phyloP scores from a whole-genome alignment of 1,284 basidiomycete species.

The Cryptococcus wingfieldii region DNA sequence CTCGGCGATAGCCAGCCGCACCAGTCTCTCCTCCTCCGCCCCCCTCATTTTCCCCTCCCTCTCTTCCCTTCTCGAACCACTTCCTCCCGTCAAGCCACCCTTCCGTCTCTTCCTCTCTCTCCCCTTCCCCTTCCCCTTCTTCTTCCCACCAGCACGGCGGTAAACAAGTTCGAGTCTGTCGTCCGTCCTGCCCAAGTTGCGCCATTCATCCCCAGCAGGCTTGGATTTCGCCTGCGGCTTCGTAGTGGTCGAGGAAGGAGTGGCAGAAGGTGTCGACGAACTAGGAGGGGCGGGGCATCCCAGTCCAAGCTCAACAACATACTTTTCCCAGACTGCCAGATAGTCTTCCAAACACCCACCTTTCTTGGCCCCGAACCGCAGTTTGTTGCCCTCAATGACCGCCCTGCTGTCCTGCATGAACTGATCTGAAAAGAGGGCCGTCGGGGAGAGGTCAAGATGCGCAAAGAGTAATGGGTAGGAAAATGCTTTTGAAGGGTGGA shows the following conservation, averaged over 20 bases:
- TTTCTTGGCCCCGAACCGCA: conserved; percentile 23
- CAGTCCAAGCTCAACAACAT: conserved; percentile 41
- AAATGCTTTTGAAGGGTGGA: conserved; percentile 17
- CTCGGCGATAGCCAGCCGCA: conserved; percentile 29
- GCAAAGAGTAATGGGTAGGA: conserved; percentile 51
- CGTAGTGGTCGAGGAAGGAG: neutral
- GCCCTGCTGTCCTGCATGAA: conserved; percentile 58
- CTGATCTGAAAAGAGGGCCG: conserved; percentile 53
- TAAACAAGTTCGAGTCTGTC: conserved; percentile 47
- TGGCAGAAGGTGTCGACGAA: too few species aligned
- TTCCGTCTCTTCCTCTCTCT: conserved; percentile 7
- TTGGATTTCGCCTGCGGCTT: neutral
- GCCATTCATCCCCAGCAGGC: conserved; percentile 8
- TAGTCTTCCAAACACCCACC: conserved; percentile 38
- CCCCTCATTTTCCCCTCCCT: neutral
- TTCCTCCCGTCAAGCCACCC: neutral
- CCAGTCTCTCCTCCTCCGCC: conserved; percentile 17
- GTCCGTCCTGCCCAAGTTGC: conserved; percentile 27
- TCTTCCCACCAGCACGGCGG: conserved; percentile 31
- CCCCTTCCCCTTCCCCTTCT: conserved; percentile 19
- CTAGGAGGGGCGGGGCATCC: conserved; percentile 9
- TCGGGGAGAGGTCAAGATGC: conserved; percentile 54
- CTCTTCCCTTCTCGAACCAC: too few species aligned
- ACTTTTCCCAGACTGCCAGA: conserved; percentile 33
- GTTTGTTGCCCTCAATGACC: conserved; percentile 42